A percentile compares a stretch with the other conserved stretches of the same genome.
phyloP scores from a whole-genome alignment of 169 alveolate species.

The Plasmodium knowlesi region DNA sequence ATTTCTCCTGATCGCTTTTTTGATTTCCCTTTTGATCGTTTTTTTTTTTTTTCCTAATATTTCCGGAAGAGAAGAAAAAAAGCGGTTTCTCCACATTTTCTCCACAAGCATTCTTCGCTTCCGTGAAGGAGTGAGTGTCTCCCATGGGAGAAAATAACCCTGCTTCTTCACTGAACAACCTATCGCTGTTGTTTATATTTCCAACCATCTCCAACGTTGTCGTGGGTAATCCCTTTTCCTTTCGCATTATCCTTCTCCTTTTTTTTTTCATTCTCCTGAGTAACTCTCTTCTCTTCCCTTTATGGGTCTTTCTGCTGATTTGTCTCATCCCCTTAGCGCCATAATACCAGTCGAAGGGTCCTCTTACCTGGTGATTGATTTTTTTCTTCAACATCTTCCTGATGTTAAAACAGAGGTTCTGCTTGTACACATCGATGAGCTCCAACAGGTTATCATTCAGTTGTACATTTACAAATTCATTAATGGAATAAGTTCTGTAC shows the following conservation, averaged over 20 bases:
- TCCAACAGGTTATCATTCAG: slow-evolving; percentile 32
- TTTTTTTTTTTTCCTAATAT: neutral
- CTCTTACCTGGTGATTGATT: neutral
- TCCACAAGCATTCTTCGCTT: neutral
- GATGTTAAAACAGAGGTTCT: slow-evolving; percentile 40
- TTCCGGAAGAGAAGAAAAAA: slow-evolving; percentile 10
- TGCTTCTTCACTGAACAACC: neutral
- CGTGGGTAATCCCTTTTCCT: neutral
- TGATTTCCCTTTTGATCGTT: neutral
- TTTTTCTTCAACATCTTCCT: slow-evolving; percentile 1
- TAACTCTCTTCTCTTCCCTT: neutral
- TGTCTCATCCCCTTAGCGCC: neutral
- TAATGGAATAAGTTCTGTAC: slow-evolving; percentile 39
- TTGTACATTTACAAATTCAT: slow-evolving; percentile 64
- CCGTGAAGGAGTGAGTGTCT: neutral
- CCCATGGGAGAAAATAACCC: neutral
- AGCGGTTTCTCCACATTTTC: slow-evolving; percentile 13
- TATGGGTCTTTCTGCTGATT: neutral
- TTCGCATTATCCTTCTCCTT: neutral
- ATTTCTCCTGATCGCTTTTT: neutral
- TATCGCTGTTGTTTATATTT: neutral
- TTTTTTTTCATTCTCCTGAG: slow-evolving; percentile 6
- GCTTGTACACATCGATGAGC: slow-evolving; percentile 21
- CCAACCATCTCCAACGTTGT: neutral
- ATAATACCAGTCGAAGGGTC: neutral